Evolutionary conservation across 768 basidiomycete genomes (phyloP).

Genomic region (Cubamyces lactineus): DNA sequence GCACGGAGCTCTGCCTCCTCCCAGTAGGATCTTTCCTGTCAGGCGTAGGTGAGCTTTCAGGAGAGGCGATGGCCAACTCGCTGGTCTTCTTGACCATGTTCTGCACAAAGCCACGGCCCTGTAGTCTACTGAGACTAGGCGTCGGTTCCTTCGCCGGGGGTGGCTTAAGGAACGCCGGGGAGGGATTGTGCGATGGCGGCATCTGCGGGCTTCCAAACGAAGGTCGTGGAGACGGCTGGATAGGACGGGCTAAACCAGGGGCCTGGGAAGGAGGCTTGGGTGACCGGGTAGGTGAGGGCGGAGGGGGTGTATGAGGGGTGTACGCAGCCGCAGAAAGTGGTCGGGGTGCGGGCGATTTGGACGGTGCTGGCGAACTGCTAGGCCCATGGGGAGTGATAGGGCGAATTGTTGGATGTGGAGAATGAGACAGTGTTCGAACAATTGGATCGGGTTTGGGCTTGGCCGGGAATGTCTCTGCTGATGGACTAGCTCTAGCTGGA

Average conservation of each 20-base stretch:
- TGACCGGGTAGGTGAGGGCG: conserved; percentile 29
- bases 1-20: conserved; percentile 49
- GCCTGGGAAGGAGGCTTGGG: conserved; percentile 29
- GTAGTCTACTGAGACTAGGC: conserved; percentile 79
- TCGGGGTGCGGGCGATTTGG: conserved; percentile 22
- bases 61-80: conserved; percentile 44
- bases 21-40: conserved; percentile 38
- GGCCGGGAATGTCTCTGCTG: not conserved
- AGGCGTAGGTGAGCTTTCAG: conserved; percentile 39
- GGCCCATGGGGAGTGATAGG: conserved; percentile 14
- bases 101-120: conserved; percentile 87
- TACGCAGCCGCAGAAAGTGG: conserved; percentile 14
- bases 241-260: conserved; percentile 53
- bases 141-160: conserved; percentile 69
- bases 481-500: conserved; percentile 1
- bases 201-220: conserved; percentile 49
- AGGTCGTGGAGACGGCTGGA: conserved; percentile 52
- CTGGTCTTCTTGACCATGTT: conserved; percentile 76
- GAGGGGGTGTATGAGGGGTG: conserved; percentile 27
- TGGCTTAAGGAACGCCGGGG: conserved; percentile 63
- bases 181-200: conserved; percentile 46
- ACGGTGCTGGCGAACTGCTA: conserved; percentile 7
- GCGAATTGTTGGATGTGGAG: conserved; percentile 9
- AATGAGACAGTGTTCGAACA: conserved; percentile 17
- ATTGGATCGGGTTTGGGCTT: conserved; percentile 15